These are phyloP conservation scores for Penicillium paradoxum DNA, from an alignment of 495 filamentous ascomycete genomes.

Conservation along the genomic window DNA sequence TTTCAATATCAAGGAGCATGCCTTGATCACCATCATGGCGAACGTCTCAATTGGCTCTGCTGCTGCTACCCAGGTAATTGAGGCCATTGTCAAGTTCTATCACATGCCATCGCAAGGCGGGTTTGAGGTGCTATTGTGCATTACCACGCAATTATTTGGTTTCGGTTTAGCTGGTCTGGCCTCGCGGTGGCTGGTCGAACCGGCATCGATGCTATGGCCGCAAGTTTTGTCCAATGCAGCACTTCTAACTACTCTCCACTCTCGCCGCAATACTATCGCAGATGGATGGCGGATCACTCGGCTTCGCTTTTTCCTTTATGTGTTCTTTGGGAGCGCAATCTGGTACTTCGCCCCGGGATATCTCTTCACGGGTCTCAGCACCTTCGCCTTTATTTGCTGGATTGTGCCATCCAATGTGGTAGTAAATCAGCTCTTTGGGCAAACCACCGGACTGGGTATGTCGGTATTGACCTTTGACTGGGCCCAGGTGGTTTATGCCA, in stretches of 20 bases:
- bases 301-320: conserved; percentile 74
- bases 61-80: conserved; percentile 64
- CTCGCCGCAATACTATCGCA: conserved; percentile 70
- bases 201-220: conserved; percentile 90
- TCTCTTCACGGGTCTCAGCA: conserved; percentile 79
- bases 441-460: conserved; percentile 63
- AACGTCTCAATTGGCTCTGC: conserved; percentile 58
- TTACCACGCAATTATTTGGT: conserved; percentile 69
- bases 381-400: conserved; percentile 90
- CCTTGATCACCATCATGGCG: conserved; percentile 71
- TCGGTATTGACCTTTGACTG: conserved; percentile 91
- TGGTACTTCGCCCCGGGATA: conserved; percentile 90
- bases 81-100: conserved; percentile 64
- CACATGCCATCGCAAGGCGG: conserved; percentile 60
- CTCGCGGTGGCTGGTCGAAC: conserved; percentile 58
- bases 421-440: conserved; percentile 67
- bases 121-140: conserved; percentile 62
- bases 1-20: conserved; percentile 80
- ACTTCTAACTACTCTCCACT: conserved; percentile 82
- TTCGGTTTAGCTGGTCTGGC: conserved; percentile 66
- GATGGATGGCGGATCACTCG: conserved; percentile 81
- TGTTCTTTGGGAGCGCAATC: conserved; percentile 57
- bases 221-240: conserved; percentile 81
- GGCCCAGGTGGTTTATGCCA: conserved; percentile 82
- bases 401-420: conserved; percentile 70